These are phyloP conservation scores for Anthostomella pinea DNA, from an alignment of 2,329 filamentous ascomycete genomes.

Conservation along the genomic window DNA sequence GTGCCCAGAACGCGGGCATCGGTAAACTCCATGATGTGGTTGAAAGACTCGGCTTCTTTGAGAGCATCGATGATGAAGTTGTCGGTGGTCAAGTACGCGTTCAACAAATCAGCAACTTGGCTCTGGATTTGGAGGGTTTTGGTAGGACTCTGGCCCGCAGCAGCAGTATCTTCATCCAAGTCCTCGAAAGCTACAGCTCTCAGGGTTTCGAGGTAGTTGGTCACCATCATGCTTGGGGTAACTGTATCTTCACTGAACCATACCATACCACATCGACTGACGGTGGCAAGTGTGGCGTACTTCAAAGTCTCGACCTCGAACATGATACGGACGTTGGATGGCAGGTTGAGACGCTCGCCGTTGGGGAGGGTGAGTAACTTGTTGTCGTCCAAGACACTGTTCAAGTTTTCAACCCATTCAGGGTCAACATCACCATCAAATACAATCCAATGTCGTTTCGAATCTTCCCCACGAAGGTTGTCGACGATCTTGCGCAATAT, in stretches of 20 bases:
- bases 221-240: constrained; percentile 85
- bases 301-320: constrained; percentile 98
- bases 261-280: constrained; percentile 99
- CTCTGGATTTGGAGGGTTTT: constrained; percentile 77
- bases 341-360: constrained; percentile 93
- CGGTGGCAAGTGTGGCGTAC: constrained; percentile 96
- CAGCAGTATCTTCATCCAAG: constrained; percentile 84
- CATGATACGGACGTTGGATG: constrained; percentile 96
- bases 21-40: constrained; percentile 99
- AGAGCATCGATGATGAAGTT: constrained; percentile 78
- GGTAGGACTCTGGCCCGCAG: constrained; percentile 70
- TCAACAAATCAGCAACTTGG: constrained; percentile 75
- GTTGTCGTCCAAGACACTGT: constrained; percentile 99
- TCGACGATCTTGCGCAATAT: constrained; percentile 98
- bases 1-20: constrained; percentile 86
- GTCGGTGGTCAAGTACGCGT: constrained; percentile 72
- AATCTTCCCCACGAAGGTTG: constrained; percentile 94
- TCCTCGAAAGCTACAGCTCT: constrained; percentile 87
- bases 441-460: constrained; percentile 98
- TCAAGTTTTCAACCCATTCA: constrained; percentile 99
- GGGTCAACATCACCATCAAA: constrained; percentile 99
- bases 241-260: constrained; percentile 99
- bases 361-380: constrained; percentile 96
- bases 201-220: constrained; percentile 83
- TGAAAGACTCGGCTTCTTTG: constrained; percentile 71